Evolutionary conservation across 78 protist species (phyloP).

Genomic region (Anaeramoeba flamelloides): DNA sequence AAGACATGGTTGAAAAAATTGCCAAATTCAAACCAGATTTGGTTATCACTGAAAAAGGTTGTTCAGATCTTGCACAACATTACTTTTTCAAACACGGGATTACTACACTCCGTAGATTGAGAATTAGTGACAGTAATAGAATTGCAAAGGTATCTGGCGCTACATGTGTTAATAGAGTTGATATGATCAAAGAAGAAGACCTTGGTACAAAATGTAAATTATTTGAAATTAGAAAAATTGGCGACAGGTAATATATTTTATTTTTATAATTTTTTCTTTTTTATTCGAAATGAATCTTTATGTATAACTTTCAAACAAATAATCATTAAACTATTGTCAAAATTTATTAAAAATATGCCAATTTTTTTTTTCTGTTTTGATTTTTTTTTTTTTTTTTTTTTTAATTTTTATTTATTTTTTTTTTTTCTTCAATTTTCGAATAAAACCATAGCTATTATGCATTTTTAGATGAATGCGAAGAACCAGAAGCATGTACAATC

Average conservation of each 20-base stretch:
- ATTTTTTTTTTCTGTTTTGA: no score
- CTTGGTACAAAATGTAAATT: conserved; percentile 74
- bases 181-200: conserved; percentile 81
- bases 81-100: conserved; percentile 65
- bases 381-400: no score
- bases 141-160: conserved; percentile 96
- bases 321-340: no score
- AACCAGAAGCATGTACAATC: conserved; percentile 95
- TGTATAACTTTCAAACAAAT: no score
- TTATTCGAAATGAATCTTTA: no score
- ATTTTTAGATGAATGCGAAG: conserved; percentile 80
- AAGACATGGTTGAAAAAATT: conserved; percentile 60
- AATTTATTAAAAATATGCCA: no score
- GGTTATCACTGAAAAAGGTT: conserved; percentile 97
- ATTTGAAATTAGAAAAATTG: conserved; percentile 60
- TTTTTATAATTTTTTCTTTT: no score
- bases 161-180: conserved; percentile 74
- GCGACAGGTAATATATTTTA: conserved; percentile 94
- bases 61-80: conserved; percentile 83
- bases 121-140: conserved; percentile 96
- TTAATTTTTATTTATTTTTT: no score
- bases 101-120: conserved; percentile 83
- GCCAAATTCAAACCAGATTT: conserved; percentile 86
- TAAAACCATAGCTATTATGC: conserved; percentile 85
- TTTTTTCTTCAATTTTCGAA: no score